A percentile compares a stretch with the other conserved stretches of the same genome.
phyloP scores from a whole-genome alignment of 495 filamentous ascomycete species.

The Penicillium samsonianum region DNA sequence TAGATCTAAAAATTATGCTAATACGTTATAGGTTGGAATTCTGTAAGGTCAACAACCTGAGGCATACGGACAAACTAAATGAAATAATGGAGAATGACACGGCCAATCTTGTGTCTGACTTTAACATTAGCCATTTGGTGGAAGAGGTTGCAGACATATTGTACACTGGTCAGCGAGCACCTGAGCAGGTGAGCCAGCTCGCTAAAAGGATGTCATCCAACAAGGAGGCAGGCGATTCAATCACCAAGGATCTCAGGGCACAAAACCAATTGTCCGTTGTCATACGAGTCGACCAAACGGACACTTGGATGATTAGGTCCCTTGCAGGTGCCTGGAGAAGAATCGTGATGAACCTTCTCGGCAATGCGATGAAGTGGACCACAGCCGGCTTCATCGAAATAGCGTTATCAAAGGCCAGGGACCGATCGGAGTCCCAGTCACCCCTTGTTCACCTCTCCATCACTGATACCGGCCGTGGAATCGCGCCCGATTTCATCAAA shows the following conservation, averaged over 20 bases:
- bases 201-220: conserved; percentile 2
- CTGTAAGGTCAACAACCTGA: conserved; percentile 55
- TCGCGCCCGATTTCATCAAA: conserved; percentile 64
- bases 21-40: conserved; percentile 49
- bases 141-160: conserved; percentile 64
- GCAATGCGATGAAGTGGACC: conserved; percentile 73
- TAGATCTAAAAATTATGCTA: conserved; percentile 43
- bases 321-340: conserved; percentile 64
- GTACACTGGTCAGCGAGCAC: conserved; percentile 46
- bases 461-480: conserved; percentile 69
- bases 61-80: conserved; percentile 11
- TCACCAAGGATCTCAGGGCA: background rate
- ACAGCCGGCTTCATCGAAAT: conserved; percentile 60
- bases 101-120: conserved; percentile 31
- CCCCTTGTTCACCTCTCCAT: conserved; percentile 48
- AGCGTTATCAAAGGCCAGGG: conserved; percentile 41
- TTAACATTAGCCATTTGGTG: conserved; percentile 50
- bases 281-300: conserved; percentile 54
- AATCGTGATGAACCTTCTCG: conserved; percentile 71
- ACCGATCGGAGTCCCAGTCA: conserved; percentile 17
- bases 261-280: conserved; percentile 46
- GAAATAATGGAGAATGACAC: conserved; percentile 7
- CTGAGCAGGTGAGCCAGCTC: conserved; percentile 1
- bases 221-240: background rate
- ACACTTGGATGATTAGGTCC: conserved; percentile 55